phyloP scores from a whole-genome alignment of 2,329 filamentous ascomycete genomes.

The Penicillium sclerotigenum region DNA sequence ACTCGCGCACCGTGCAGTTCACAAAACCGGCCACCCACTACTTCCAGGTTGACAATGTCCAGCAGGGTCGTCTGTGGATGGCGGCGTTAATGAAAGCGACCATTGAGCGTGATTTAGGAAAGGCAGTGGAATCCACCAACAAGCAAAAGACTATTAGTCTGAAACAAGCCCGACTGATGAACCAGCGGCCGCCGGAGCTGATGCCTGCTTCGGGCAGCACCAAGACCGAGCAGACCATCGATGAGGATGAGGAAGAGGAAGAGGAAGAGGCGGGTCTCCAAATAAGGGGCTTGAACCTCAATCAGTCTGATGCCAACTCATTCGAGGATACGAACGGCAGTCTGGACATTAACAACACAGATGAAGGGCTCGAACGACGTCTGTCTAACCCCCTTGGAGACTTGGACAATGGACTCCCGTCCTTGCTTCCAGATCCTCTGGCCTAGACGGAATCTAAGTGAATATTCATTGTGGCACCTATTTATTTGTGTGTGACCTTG shows the following conservation, averaged over 20 bases:
- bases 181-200: slow-evolving; percentile 82
- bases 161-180: slow-evolving; percentile 80
- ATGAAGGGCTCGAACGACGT: neutral
- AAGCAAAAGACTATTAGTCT: slow-evolving; percentile 96
- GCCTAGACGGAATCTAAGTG: slow-evolving; percentile 23
- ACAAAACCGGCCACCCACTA: slow-evolving; percentile 97
- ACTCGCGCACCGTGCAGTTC: slow-evolving; percentile 90
- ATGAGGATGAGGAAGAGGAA: slow-evolving; percentile 29
- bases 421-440: slow-evolving; percentile 30
- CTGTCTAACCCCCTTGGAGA: slow-evolving; percentile 26
- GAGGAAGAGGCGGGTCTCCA: slow-evolving; percentile 27
- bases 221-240: slow-evolving; percentile 15
- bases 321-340: slow-evolving; percentile 17
- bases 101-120: slow-evolving; percentile 80
- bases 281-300: slow-evolving; percentile 33
- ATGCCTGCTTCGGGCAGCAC: slow-evolving; percentile 57
- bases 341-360: neutral
- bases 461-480: slow-evolving; percentile 3
- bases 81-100: slow-evolving; percentile 98
- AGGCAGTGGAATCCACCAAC: slow-evolving; percentile 83
- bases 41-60: slow-evolving; percentile 88
- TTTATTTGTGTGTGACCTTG: neutral
- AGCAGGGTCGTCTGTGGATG: slow-evolving; percentile 94
- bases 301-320: slow-evolving; percentile 15
- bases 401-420: slow-evolving; percentile 14